Percentiles rank a stretch among this genome's conserved stretches.
Evolutionary conservation across 1,139 yeast genomes (phyloP).

Genomic region (Nakaseomyces delphensis): DNA sequence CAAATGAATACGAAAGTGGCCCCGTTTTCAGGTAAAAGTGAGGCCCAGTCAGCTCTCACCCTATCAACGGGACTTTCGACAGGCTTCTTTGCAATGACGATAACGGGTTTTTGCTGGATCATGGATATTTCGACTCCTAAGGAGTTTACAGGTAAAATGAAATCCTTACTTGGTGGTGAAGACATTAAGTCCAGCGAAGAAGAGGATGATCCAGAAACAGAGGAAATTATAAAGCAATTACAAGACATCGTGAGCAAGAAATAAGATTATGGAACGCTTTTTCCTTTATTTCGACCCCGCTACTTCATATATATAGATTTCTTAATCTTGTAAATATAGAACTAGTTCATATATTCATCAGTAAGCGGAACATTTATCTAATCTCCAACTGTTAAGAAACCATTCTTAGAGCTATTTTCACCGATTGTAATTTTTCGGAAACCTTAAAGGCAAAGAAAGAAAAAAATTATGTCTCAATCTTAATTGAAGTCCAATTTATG

Average conservation of each 20-base stretch:
- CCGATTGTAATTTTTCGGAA: no score
- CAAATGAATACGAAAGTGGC: slow-evolving; percentile 87
- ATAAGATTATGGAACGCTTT: not conserved
- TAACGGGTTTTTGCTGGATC: slow-evolving; percentile 74
- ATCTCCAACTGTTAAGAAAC: no score
- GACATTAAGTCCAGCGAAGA: slow-evolving; percentile 42
- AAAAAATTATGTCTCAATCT: no score
- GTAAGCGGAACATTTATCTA: no score
- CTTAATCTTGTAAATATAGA: not conserved
- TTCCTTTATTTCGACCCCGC: no score
- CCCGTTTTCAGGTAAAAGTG: slow-evolving; percentile 65
- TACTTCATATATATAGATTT: not conserved
- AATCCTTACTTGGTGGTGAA: slow-evolving; percentile 53
- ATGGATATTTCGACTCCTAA: slow-evolving; percentile 57
- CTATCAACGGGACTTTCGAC: slow-evolving; percentile 72
- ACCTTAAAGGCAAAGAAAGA: no score
- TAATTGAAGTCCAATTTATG: no score
- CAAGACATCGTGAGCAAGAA: slow-evolving; percentile 5
- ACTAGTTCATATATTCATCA: no score
- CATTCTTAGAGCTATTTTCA: no score
- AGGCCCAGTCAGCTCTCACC: slow-evolving; percentile 80
- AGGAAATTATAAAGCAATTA: slow-evolving; percentile 17
- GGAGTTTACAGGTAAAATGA: slow-evolving; percentile 70
- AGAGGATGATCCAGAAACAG: slow-evolving; percentile 42
- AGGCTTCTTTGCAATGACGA: slow-evolving; percentile 61